phyloP scores from a whole-genome alignment of 1,284 basidiomycete species.

The Puccinia horiana region DNA sequence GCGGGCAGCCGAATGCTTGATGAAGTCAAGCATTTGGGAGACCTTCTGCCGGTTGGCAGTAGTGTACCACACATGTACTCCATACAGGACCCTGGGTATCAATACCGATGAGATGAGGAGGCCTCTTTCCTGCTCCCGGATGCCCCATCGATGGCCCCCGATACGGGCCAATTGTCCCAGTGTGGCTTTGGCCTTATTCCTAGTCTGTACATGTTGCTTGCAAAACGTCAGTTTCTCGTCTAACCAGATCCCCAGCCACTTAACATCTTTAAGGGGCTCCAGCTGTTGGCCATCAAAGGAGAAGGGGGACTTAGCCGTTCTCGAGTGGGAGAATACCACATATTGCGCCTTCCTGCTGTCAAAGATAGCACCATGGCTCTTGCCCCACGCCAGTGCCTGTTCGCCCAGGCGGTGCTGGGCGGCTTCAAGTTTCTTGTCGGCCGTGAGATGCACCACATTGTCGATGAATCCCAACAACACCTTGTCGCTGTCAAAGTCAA shows the following conservation, averaged over 20 bases:
- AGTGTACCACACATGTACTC: slow-evolving; percentile 13
- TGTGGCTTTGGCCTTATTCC: not conserved
- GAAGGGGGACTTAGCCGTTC: not conserved
- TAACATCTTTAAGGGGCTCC: not conserved
- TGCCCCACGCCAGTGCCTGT: not conserved
- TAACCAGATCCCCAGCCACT: slow-evolving; percentile 18
- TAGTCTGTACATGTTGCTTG: not conserved
- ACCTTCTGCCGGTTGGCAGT: not conserved
- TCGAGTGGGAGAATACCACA: not conserved
- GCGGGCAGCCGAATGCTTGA: not conserved
- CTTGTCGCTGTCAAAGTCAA: not conserved
- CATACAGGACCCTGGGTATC: not conserved
- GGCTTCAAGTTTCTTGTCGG: not conserved
- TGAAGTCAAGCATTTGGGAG: not conserved
- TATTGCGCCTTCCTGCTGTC: slow-evolving; percentile 20
- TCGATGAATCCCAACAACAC: slow-evolving; percentile 25
- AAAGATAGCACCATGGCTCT: slow-evolving; percentile 17
- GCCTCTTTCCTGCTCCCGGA: not conserved
- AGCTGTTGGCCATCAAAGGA: not conserved
- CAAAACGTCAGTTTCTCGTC: slow-evolving; percentile 7
- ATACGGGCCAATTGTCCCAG: not conserved
- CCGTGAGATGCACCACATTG: slow-evolving; percentile 15
- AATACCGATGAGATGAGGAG: not conserved
- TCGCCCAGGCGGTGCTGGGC: not conserved
- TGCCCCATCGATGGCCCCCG: not conserved